Conservation (phyloP, 2,329 filamentous ascomycete species). For the Colletotrichum caudatum region DNA sequence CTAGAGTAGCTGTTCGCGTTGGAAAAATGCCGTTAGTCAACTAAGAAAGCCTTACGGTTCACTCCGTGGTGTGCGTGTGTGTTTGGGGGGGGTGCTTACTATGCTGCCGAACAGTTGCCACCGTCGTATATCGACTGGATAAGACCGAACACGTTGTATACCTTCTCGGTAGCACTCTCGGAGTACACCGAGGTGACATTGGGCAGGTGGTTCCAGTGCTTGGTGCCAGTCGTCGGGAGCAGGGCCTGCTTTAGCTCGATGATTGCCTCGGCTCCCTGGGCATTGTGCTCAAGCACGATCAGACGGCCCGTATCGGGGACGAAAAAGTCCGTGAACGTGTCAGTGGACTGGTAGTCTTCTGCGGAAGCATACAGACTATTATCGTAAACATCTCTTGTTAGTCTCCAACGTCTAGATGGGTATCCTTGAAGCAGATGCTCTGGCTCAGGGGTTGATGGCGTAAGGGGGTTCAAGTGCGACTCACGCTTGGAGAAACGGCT, state of each 20-base stretch:
- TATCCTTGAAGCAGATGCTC: neutral
- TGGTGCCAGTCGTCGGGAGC: constrained; percentile 24
- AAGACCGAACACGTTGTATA: constrained; percentile 21
- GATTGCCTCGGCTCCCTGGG: constrained; percentile 7
- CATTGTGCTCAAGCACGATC: constrained; percentile 21
- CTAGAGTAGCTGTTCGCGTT: constrained; percentile 21
- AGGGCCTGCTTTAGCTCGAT: constrained; percentile 27
- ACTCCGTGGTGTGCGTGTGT: too few species aligned
- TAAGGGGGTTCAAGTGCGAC: neutral
- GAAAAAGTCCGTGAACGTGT: constrained; percentile 34
- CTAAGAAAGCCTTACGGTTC: neutral
- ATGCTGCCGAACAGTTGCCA: constrained; percentile 27
- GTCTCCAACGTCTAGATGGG: too few species aligned
- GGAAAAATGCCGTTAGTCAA: neutral
- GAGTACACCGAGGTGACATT: constrained; percentile 28
- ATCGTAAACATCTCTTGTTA: neutral
- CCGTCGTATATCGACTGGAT: constrained; percentile 18
- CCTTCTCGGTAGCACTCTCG: constrained; percentile 20
- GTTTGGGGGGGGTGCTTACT: neutral
- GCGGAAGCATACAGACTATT: constrained; percentile 25
- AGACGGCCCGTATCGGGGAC: constrained; percentile 22
- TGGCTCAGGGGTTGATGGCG: neutral
- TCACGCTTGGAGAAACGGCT: constrained; percentile 29
- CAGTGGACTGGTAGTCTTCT: constrained; percentile 23
- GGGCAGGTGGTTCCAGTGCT: constrained; percentile 34